These are phyloP conservation scores for Cyclotella cryptica DNA, from an alignment of 108 stramenopile genomes.

Conservation along the genomic window DNA sequence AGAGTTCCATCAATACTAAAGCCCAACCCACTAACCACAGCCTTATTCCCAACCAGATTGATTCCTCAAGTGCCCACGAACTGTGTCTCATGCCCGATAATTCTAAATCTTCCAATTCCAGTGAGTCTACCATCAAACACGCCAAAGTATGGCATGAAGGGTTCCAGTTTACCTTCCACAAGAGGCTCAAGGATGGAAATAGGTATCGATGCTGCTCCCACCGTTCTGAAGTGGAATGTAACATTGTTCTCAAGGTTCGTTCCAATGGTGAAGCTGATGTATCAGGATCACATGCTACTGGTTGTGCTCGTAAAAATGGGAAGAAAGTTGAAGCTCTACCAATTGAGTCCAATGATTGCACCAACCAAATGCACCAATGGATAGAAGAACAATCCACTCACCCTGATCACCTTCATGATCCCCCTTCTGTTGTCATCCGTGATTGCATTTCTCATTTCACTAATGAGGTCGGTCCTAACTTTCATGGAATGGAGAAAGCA, in stretches of 20 bases:
- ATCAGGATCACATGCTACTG: background rate
- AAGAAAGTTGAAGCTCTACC: background rate
- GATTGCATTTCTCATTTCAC: conserved; percentile 12
- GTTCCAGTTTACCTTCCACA: conserved; percentile 1
- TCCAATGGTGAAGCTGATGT: background rate
- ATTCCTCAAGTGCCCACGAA: background rate
- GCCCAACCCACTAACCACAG: background rate
- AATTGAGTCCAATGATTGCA: background rate
- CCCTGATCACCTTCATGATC: conserved; percentile 8
- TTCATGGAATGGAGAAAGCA: conserved; percentile 1
- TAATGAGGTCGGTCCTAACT: conserved; percentile 1
- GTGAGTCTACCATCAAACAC: background rate
- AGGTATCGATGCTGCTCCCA: background rate
- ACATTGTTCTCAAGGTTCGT: background rate
- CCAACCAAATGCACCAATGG: conserved; percentile 9
- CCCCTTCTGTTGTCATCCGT: background rate
- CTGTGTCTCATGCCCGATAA: background rate
- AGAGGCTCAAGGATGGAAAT: background rate
- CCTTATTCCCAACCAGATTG: background rate
- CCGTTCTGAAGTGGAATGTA: background rate
- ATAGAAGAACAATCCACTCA: background rate
- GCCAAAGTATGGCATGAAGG: conserved; percentile 4
- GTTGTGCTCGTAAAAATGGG: conserved; percentile 3
- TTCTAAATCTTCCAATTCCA: background rate
- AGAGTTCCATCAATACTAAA: background rate